Conservation (phyloP, 257 asterid genomes). For the Ballota nigra region DNA sequence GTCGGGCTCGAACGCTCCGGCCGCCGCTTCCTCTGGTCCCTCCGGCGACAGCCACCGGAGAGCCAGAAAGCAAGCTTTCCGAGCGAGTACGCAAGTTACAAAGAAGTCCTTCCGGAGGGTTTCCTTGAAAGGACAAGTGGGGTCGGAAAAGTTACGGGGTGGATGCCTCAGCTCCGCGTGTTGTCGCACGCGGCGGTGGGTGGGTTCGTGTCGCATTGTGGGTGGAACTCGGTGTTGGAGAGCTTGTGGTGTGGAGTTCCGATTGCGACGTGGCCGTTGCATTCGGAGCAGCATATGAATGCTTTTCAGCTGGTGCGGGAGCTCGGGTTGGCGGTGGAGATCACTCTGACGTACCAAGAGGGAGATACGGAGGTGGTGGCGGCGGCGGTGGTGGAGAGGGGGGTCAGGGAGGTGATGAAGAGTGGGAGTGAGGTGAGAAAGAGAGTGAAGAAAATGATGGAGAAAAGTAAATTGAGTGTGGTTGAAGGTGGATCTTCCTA, state of each 20-base stretch:
- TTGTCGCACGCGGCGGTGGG: constrained; percentile 46
- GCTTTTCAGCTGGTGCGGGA: constrained; percentile 61
- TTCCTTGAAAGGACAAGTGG: constrained; percentile 40
- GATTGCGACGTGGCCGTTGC: constrained; percentile 59
- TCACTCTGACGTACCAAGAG: constrained; percentile 36
- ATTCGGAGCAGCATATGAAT: constrained; percentile 58
- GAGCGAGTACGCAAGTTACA: constrained; percentile 33
- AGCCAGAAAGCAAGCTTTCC: constrained; percentile 35
- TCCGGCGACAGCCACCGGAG: constrained; percentile 29
- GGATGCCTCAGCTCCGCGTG: constrained; percentile 52
- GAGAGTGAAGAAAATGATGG: constrained; percentile 37
- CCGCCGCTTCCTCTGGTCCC: constrained; percentile 50
- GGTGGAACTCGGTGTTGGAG: constrained; percentile 68
- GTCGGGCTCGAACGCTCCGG: constrained; percentile 46
- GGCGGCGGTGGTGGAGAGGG: constrained; percentile 39
- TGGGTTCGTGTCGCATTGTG: constrained; percentile 68
- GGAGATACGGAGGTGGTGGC: constrained; percentile 23
- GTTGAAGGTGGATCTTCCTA: constrained; percentile 51
- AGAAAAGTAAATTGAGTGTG: constrained; percentile 35
- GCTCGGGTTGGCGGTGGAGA: constrained; percentile 42
- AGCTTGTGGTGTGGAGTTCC: constrained; percentile 65
- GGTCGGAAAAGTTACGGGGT: constrained; percentile 52
- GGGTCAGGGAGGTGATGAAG: constrained; percentile 44
- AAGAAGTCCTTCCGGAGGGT: constrained; percentile 44
- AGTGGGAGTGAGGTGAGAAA: constrained; percentile 30